Evolutionary conservation across 1,284 basidiomycete genomes (phyloP).

Genomic region (Phellinidium pouzarii): DNA sequence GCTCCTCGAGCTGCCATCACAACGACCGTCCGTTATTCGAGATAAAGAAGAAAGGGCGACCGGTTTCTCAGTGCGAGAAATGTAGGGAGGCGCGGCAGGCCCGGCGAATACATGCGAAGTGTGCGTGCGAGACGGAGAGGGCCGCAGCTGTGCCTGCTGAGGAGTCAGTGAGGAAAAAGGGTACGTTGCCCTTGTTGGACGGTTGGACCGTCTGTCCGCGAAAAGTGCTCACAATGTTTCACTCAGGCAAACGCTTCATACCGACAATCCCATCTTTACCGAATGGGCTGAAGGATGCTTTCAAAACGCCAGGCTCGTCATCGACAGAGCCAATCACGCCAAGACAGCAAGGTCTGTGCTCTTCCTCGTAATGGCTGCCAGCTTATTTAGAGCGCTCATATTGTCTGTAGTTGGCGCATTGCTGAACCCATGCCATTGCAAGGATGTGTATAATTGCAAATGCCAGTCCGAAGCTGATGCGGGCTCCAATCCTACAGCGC

Average conservation of each 20-base stretch:
- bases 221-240: slow-evolving; percentile 10
- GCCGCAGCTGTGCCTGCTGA: slow-evolving; percentile 32
- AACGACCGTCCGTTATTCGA: slow-evolving; percentile 78
- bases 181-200: slow-evolving; percentile 35
- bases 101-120: slow-evolving; percentile 68
- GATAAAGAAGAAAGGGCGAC: slow-evolving; percentile 82
- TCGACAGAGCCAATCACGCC: neutral
- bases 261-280: slow-evolving; percentile 46
- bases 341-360: slow-evolving; percentile 5
- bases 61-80: slow-evolving; percentile 74
- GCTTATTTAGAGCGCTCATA: neutral
- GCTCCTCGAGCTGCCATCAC: slow-evolving; percentile 77
- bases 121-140: slow-evolving; percentile 45
- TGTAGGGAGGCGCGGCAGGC: slow-evolving; percentile 73
- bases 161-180: slow-evolving; percentile 40
- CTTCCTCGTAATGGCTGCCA: neutral
- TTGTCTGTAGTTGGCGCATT: slow-evolving; percentile 43
- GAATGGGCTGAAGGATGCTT: slow-evolving; percentile 42
- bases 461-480: slow-evolving; percentile 32
- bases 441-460: slow-evolving; percentile 46
- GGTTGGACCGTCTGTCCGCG: neutral
- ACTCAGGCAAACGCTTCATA: slow-evolving; percentile 31
- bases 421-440: slow-evolving; percentile 59
- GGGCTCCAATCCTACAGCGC: too few relatives aligned
- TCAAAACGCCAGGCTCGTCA: slow-evolving; percentile 6